A percentile compares a stretch with the other conserved stretches of the same genome.
phyloP scores from a whole-genome alignment of 2,329 filamentous ascomycete genomes.

The Chrysosporium keratinophilum region DNA sequence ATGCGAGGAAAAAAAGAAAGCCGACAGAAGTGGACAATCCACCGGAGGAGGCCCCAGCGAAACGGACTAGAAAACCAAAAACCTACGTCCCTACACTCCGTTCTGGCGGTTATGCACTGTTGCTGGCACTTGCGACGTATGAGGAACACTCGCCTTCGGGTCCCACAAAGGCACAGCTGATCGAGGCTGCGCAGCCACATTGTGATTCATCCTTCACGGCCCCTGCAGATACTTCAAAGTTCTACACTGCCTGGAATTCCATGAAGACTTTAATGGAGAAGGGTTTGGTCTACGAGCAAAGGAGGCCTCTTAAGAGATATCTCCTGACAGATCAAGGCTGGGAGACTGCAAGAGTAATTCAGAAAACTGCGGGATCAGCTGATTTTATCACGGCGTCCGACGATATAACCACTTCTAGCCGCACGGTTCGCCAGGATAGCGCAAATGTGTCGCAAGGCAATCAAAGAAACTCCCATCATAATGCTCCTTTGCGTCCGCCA shows the following conservation, averaged over 20 bases:
- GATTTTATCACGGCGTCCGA: background rate
- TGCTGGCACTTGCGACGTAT: conserved; percentile 55
- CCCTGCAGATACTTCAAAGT: conserved; percentile 56
- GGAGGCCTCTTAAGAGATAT: conserved; percentile 58
- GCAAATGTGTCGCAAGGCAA: background rate
- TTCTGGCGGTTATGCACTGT: conserved; percentile 64
- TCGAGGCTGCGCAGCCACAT: conserved; percentile 58
- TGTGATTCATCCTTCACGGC: conserved; percentile 64
- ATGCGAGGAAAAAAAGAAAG: conserved; percentile 24
- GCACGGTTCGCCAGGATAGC: background rate
- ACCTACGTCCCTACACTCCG: conserved; percentile 61
- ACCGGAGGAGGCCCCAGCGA: conserved; percentile 35
- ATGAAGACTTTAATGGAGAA: conserved; percentile 67
- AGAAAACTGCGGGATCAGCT: conserved; percentile 1
- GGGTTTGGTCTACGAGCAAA: conserved; percentile 61
- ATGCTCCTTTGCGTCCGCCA: background rate
- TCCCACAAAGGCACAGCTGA: conserved; percentile 58
- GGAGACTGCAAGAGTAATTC: conserved; percentile 58
- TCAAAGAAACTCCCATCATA: background rate
- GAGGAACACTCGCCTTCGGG: conserved; percentile 46
- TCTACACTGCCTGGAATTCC: conserved; percentile 72
- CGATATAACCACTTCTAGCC: background rate
- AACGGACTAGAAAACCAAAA: conserved; percentile 49
- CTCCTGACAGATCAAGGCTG: conserved; percentile 66
- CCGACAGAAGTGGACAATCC: conserved; percentile 22